Base-by-base conservation (phyloP, 305 asterid genomes). In the Plantago lanceolata region DNA sequence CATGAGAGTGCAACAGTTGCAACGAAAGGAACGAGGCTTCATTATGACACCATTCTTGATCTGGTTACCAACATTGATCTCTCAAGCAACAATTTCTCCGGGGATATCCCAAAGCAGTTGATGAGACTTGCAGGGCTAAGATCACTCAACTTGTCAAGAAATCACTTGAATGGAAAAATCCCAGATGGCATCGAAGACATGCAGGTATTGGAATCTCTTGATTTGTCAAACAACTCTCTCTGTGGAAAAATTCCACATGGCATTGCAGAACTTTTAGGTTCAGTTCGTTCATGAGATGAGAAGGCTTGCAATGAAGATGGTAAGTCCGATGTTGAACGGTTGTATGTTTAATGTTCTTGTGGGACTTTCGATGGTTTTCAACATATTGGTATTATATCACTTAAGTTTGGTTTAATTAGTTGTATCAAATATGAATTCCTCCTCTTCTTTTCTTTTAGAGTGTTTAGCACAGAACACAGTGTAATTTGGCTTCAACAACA, bases 61-160 rank as follows among this genome's bases (percentile, higher is more conserved):
- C 61, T 56, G 44, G 61, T 55, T 26, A 55, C 60, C 20, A 29
- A 55, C 60, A 55, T 55, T 28, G 60, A 55, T 55, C 60, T 55
- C 60, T 55, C 60, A 55, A 28, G 61, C 31, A 56, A 56, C 61
- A 56, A 29, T 56, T 29, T 56, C 29, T 56, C 61, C 35, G 61
- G 61, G n/a, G 45, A 40, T 56, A 56, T 56, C 18, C 61, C 61
- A n/a, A 19, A 56, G 45, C 61, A 56, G 12, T 40, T 56, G 35
- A 28, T 44, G 26, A 16, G 20, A 3, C 61, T 56, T 56, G 44
- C 35, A 40, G 15, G 26, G 19, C 19, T 56, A 56, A 56, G 61
- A 29, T 16, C 61, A 28, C 61, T 56, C 61, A 29, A 56, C 61
- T 29, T 56, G 45, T 56, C 61, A 28, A 19, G 61, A 28, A 56